Base-by-base conservation (phyloP, 495 filamentous ascomycete species). In the Bathelium albidoporum region DNA sequence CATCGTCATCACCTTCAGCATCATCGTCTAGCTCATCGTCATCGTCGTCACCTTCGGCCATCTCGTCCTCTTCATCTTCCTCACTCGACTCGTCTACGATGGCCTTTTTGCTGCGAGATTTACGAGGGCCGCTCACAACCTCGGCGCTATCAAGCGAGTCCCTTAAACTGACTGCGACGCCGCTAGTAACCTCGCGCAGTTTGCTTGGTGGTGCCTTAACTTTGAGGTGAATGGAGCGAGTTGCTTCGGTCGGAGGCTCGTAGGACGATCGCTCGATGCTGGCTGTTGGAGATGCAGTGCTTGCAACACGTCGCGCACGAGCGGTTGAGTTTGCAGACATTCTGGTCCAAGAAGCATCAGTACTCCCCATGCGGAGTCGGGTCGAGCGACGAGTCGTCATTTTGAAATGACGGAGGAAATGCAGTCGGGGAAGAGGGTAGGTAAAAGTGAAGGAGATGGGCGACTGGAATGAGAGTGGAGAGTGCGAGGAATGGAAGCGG, bases 161-260 rank as follows among this genome's bases (percentile, higher is more conserved):
- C 24, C 72, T 64, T 18, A 67, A 65, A 61, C 63, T 72, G 11
- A 71, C 65, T 0, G 69, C 34, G 4, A 74, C 72, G 60, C 74
- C 76, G 52, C 78, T 80, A 28, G 86, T 92, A 16, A 85, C 88
- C 73, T 95, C 86, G 36, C 89, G 87, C 60, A 94, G 80, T 78
- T 89, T 94, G 76, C 80, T 88, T 32, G 89, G 83, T 5, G 89
- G 85, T 70, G 93, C 86, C 77, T 91, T 96, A 68, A 96, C 85
- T 32, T 87, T 95, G 58, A 96, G 77, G 72, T 84, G 83, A 61
- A 93, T 82, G 64, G 88, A 86, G 73, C 82, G 83, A 64, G 79
- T 41, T 76, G 31, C 58, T 60, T 43, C 32, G 31, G 58, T 26
- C 2, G 36, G 58, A 26, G 58, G 31, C 36, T 36, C 58, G 31